Evolutionary conservation across 768 basidiomycete species (phyloP).

Genomic region (Leccinum subtestaceum): DNA sequence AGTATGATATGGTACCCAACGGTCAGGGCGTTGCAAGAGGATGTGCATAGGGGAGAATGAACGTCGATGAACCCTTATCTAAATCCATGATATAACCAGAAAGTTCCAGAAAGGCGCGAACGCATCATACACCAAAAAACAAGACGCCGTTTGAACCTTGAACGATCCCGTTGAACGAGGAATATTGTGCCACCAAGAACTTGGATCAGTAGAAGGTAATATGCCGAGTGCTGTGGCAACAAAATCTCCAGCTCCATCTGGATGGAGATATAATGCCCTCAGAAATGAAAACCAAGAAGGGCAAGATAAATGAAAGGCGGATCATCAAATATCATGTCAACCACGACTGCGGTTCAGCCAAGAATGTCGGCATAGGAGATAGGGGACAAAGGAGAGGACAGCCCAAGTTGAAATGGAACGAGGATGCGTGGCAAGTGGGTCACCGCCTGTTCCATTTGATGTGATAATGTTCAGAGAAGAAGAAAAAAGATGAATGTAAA

Average conservation of each 20-base stretch:
- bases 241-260: conserved; percentile 22
- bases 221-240: conserved; percentile 1
- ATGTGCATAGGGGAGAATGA: not conserved
- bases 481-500: conserved; percentile 11
- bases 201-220: not conserved
- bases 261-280: conserved; percentile 13
- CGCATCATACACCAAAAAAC: conserved; percentile 7
- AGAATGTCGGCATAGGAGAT: not conserved
- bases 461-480: not conserved
- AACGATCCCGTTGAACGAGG: not conserved
- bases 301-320: conserved; percentile 6
- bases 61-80: not conserved
- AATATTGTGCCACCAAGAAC: not conserved
- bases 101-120: not conserved
- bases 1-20: not conserved
- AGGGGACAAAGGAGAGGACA: conserved; percentile 17
- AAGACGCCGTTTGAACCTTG: not conserved
- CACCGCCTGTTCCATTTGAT: conserved; percentile 1
- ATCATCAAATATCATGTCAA: conserved; percentile 2
- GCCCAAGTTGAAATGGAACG: conserved; percentile 6
- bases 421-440: not conserved
- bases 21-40: not conserved
- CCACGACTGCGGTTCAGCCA: not conserved
- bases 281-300: not conserved
- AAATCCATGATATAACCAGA: not conserved